Evolutionary conservation across 768 basidiomycete species (phyloP).

Genomic region (Agaricus subrufescens): DNA sequence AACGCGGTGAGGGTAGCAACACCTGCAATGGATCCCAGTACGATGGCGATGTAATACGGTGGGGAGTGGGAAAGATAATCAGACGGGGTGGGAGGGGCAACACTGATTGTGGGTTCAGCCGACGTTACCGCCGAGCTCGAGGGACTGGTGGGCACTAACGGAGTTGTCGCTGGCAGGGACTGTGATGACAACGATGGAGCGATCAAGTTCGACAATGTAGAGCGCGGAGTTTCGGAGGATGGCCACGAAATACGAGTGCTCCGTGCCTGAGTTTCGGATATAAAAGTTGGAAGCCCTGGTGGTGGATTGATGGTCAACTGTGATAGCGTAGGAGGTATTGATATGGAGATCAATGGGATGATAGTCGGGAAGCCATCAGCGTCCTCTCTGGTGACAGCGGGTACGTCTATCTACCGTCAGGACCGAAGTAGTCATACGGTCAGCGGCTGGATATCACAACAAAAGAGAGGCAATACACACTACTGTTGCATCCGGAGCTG

Average conservation of each 20-base stretch:
- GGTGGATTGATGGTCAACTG: conserved; percentile 1
- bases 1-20: conserved; percentile 41
- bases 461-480: background rate
- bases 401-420: background rate
- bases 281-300: background rate
- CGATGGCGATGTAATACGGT: conserved; percentile 46
- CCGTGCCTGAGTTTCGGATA: conserved; percentile 9
- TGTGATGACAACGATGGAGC: conserved; percentile 1
- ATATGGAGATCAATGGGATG: background rate
- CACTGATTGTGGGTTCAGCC: conserved; percentile 6
- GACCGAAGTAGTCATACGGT: background rate
- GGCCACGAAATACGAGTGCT: background rate
- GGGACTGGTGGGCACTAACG: background rate
- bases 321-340: conserved; percentile 1
- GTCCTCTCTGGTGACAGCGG: conserved; percentile 1
- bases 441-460: background rate
- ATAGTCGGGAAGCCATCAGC: background rate
- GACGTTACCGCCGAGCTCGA: conserved; percentile 9
- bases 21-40: conserved; percentile 41
- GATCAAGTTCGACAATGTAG: background rate
- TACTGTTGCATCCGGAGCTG: background rate
- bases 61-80: conserved; percentile 24
- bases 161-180: background rate
- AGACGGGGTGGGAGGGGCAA: conserved; percentile 1
- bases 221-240: background rate